Evolutionary conservation across 371 early-diverging fungal species (phyloP).

Genomic region (Mucor velutinosus): DNA sequence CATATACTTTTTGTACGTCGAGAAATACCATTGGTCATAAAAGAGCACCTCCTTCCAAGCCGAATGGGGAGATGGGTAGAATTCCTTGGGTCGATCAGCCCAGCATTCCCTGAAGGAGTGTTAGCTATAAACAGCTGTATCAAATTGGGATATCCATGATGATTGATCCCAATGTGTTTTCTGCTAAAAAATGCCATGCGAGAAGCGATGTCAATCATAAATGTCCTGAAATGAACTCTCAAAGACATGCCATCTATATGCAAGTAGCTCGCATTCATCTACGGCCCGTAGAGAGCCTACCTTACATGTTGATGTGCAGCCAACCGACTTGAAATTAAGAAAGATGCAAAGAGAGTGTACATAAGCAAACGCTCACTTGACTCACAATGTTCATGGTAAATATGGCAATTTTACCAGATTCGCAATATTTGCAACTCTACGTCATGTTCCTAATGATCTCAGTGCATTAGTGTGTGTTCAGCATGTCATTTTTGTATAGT

Average conservation of each 20-base stretch:
- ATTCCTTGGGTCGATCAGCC: background rate
- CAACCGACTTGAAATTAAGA: background rate
- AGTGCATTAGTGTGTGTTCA: background rate
- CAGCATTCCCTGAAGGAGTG: background rate
- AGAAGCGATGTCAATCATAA: background rate
- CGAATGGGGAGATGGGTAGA: background rate
- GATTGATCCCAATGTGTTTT: background rate
- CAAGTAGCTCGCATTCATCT: background rate
- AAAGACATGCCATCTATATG: background rate
- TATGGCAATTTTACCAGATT: background rate
- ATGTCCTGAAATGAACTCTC: background rate
- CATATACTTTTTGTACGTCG: background rate
- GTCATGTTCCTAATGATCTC: background rate
- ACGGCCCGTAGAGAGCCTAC: background rate
- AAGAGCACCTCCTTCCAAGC: background rate
- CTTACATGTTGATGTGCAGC: background rate
- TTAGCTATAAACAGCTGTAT: background rate
- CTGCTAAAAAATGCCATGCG: background rate
- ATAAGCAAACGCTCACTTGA: background rate
- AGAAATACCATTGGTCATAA: background rate
- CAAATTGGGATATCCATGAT: background rate
- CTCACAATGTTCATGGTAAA: background rate
- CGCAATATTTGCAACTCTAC: background rate
- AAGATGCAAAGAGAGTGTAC: background rate
- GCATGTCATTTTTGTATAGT: background rate